Evolutionary conservation across 2,329 filamentous ascomycete species (phyloP), one percentile per base, ranked within the genome.

Genomic region (Fusarium foetens): DNA sequence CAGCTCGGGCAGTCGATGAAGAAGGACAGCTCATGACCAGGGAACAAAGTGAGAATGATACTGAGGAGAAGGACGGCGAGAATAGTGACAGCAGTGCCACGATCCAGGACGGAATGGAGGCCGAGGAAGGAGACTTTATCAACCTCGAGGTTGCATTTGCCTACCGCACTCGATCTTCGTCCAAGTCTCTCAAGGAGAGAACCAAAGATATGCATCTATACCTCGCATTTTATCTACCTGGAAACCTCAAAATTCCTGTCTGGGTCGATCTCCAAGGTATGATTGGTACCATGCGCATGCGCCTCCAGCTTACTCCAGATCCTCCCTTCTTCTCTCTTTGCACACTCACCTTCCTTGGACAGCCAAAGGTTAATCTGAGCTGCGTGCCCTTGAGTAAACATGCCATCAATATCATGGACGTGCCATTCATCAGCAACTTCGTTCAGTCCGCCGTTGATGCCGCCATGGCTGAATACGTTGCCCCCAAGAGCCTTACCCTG

Each of bases 301-400:
- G 92, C 31, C 84, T 94, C 16, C 92, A 94, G 76, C 86, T 94
- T 3, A 92, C 90, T 4, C 92, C 92, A 0, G 92, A 94, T 74
- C 92, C 92, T 1, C 92, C 92, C 0, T 94, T 94, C 81, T 91
- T 94, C 80, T 88, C 89, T n/a, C 84, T 94, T 8, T 93, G 90
- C 76, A 94, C 92, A 2, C 76, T 94, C 65, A 93, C 92, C 0
- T 92, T 94, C 69, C 87, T 94, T 16, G 92, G 92, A 5, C 92
- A 94, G 77, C 92, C 92, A 0, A 91, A 91, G 75, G 91, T 92
- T 16, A 88, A 91, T 64, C 82, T 94, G 9, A 91, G 90, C 14
- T 94, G 92, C 72, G 86, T 92, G 5, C 92, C 92, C 3, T 81
- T 94, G 14, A 91, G 90, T 51, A 91, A 90, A 77, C 89, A 89